phyloP scores from a whole-genome alignment of 176 grass and related monocot genomes.

The Coix lacrymajobi region DNA sequence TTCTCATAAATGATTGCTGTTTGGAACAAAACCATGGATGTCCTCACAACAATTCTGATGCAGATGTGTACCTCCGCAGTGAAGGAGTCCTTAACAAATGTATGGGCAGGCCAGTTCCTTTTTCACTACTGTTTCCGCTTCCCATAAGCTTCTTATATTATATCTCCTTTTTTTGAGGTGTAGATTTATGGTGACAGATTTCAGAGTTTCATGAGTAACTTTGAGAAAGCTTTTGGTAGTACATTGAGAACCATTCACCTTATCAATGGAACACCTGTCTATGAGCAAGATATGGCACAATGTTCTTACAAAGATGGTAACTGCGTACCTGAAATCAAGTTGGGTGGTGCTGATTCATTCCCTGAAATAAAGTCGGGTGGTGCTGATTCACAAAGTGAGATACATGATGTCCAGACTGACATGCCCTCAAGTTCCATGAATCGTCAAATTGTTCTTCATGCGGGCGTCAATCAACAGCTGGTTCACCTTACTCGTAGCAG shows the following conservation, averaged over 20 bases:
- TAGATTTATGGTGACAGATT: constrained; percentile 91
- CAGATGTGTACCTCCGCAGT: constrained; percentile 86
- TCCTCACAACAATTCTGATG: constrained; percentile 31
- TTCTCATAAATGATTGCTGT: background rate
- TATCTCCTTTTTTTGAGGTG: constrained; percentile 23
- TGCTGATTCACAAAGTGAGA: constrained; percentile 19
- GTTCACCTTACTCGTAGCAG: constrained; percentile 39
- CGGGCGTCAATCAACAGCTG: constrained; percentile 35
- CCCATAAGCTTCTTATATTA: background rate
- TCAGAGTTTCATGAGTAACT: constrained; percentile 62
- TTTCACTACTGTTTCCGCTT: background rate
- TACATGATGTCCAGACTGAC: constrained; percentile 4
- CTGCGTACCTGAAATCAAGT: constrained; percentile 31
- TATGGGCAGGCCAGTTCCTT: constrained; percentile 41
- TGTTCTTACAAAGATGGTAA: constrained; percentile 18
- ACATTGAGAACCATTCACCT: constrained; percentile 75
- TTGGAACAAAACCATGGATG: background rate
- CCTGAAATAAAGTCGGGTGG: constrained; percentile 28
- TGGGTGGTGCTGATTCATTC: constrained; percentile 28
- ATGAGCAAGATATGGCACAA: constrained; percentile 28
- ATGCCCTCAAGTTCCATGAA: constrained; percentile 12
- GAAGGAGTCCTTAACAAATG: constrained; percentile 87
- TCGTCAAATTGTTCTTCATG: constrained; percentile 44
- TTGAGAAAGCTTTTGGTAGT: constrained; percentile 87
- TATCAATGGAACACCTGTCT: constrained; percentile 40